Base-by-base conservation (phyloP, 768 basidiomycete genomes). In the Suillus bovinus region DNA sequence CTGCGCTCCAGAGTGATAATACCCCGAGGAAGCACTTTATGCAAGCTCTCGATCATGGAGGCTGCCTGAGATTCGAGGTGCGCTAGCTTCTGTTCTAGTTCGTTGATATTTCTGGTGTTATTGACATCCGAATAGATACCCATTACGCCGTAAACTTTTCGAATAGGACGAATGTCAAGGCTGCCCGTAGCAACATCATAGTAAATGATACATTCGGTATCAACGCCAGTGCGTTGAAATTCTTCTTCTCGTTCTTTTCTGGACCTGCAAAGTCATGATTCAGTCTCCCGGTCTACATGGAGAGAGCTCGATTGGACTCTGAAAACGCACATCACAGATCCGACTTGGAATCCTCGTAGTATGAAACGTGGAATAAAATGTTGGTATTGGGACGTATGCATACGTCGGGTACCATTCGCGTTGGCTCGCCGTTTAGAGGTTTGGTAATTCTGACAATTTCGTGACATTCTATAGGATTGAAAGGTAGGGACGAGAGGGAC, bases 71-170 rank as follows among this genome's bases (percentile, higher is more conserved):
- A 27, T 61, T 79, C 78, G 2, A 79, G 70, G 11, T 33, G 8
- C 3, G 68, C 58, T 8, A 78, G 64, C 50, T 69, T 70, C 29
- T 66, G 47, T 47, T 78, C 77, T 2, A 76, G 58, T n/a, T 72
- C 61, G 57, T 74, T 67, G 16, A 71, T 67, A 49, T 75, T 67
- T 14, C 46, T 33, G 0, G 60, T 42, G 39, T 73, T 61, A 22
- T 60, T 63, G 17, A 64, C 46, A 38, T 76, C 72, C 5, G 67
- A 61, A 59, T 76, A 76, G 1, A 75, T 66, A 56, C 76, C 72
- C 10, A 58, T 36, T 17, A 41, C 58, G 20, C 64, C 61, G 13
- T 64, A 64, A 31, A 64, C 64, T n/a, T 58, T 38, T 36, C 64
- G 41, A 11, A 64, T 62, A 17, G 57, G 64, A 24, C 61, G 61